Conservation (phyloP, 2,329 filamentous ascomycete genomes). For the Colletotrichum sp. region DNA sequence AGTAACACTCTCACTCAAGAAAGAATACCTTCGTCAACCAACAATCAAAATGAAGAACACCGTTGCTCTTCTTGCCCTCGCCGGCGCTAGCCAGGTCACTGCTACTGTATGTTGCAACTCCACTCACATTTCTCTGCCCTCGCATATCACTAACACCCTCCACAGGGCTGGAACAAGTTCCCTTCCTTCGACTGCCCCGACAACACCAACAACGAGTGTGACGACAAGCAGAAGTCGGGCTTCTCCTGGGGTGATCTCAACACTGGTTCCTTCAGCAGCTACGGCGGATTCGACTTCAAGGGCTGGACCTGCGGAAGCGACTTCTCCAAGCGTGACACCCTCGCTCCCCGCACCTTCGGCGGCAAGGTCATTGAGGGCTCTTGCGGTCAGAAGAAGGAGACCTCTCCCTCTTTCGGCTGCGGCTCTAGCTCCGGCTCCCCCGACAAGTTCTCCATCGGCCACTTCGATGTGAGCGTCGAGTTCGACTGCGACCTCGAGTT, state of each 20-base stretch:
- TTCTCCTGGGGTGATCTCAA: constrained; percentile 74
- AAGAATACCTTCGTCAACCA: constrained; percentile 3
- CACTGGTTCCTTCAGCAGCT: constrained; percentile 66
- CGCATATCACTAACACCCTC: constrained; percentile 11
- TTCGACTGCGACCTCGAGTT: constrained; percentile 83
- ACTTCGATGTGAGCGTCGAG: constrained; percentile 75
- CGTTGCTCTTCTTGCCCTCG: constrained; percentile 53
- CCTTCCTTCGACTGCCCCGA: constrained; percentile 67
- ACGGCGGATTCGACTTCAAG: constrained; percentile 75
- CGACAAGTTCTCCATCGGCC: constrained; percentile 75
- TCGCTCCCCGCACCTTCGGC: constrained; percentile 56
- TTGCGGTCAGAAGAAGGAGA: constrained; percentile 48
- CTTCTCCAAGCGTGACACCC: constrained; percentile 60
- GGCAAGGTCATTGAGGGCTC: constrained; percentile 67
- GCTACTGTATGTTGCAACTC: constrained; percentile 46
- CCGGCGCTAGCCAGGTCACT: constrained; percentile 53
- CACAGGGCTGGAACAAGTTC: constrained; percentile 23
- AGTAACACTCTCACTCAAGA: constrained; percentile 2
- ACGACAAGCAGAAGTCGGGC: constrained; percentile 68
- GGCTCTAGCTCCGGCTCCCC: constrained; percentile 41
- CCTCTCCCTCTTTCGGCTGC: constrained; percentile 64
- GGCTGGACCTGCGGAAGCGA: constrained; percentile 74
- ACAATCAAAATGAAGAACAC: constrained; percentile 56
- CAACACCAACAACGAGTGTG: constrained; percentile 81
- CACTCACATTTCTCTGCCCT: background rate